Conservation (phyloP, 495 filamentous ascomycete species). For the Penicillium lividum region DNA sequence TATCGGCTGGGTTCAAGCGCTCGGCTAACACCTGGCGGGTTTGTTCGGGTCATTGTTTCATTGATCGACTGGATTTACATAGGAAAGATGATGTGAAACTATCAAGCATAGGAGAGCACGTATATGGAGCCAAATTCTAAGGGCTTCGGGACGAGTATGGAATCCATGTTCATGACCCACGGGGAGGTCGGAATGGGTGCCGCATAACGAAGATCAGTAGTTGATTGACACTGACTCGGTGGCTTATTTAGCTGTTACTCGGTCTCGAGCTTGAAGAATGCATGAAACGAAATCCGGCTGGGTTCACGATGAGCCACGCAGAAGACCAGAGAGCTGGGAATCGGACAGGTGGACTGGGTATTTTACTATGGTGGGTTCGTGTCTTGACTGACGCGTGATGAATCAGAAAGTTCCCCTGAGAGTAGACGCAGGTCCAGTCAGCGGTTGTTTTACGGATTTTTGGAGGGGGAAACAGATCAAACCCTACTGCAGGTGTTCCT, state of each 20-base stretch:
- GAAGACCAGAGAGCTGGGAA: conserved; percentile 3
- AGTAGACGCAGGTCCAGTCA: conserved; percentile 22
- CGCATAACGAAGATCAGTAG: conserved; percentile 11
- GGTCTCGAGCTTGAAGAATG: conserved; percentile 14
- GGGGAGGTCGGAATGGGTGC: conserved; percentile 3
- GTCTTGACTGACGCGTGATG: conserved; percentile 39
- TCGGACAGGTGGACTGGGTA: not conserved
- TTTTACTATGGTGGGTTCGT: conserved; percentile 10
- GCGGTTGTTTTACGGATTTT: not conserved
- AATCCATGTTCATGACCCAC: conserved; percentile 4
- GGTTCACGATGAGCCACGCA: conserved; percentile 15
- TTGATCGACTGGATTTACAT: not conserved
- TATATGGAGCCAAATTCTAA: conserved; percentile 12
- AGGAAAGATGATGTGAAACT: not conserved
- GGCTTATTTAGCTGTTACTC: conserved; percentile 7
- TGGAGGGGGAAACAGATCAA: not conserved
- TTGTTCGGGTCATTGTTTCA: not conserved
- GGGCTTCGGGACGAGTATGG: not conserved
- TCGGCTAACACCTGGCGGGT: conserved; percentile 1
- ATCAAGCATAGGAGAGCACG: not conserved
- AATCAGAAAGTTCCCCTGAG: conserved; percentile 30
- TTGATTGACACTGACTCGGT: conserved; percentile 17
- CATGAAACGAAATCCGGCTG: conserved; percentile 13
- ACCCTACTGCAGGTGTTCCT: not conserved
- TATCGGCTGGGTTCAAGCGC: conserved; percentile 12